Base-by-base conservation (phyloP, 768 basidiomycete genomes). In the Naganishia vishniacii region DNA sequence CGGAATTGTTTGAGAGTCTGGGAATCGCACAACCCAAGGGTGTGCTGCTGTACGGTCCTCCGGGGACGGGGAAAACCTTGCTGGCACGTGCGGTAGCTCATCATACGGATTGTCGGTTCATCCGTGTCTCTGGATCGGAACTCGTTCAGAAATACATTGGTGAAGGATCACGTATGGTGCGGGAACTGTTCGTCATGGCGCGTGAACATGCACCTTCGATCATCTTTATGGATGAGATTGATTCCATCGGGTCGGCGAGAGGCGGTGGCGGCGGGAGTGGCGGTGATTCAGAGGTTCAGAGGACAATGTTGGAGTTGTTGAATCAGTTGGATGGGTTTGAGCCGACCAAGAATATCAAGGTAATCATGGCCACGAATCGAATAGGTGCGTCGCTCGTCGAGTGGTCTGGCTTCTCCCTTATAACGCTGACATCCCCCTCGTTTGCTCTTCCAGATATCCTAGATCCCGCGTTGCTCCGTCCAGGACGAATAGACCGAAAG, bases 191-290 rank as follows among this genome's bases (percentile, higher is more conserved):
- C 81, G 91, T 95, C 65, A 97, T 95, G 94, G 94, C 94, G 2
- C 79, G 92, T 67, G 94, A 97, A 76, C 91, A 95, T 72, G 94
- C 94, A 34, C 94, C 94, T 37, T 89, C 88, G 77, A 95, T 98
- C 79, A 95, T 98, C 75, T 97, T 98, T 81, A 95, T 98, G 93
- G 94, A 97, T 76, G 94, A 97, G 79, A 97, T 98, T 68, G 94
- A 98, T 79, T 91, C 89, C 20, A 98, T 98, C 73, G 94, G 94
- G 61, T 88, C 87, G 67, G 91, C 90, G 67, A 80, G 93, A 75
- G 91, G 93, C 12, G 89, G 92, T 69, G 80, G 82, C 32, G 86
- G 86, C 8, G 82, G 81, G 23, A 83, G 84, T 7, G 81, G 83
- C 29, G 89, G 89, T 1, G 89, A 92, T 71, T 88, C 87, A 3